Base-by-base conservation (phyloP, 768 basidiomycete species). In the Hygrophoropsis aurantiaca region DNA sequence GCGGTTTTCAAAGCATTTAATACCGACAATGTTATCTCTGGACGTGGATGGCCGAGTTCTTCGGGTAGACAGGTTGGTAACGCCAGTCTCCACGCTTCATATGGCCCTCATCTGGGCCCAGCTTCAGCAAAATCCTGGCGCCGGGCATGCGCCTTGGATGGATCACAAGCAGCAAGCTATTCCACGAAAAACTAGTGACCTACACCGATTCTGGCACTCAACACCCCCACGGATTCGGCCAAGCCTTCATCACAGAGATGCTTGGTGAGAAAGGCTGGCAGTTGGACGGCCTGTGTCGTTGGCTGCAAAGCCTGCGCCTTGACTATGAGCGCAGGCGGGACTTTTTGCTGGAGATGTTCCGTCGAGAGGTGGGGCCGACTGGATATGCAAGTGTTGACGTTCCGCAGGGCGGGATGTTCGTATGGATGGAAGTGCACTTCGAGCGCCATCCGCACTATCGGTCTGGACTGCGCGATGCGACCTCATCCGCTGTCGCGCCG, bases 121-220 rank as follows among this genome's bases (percentile, higher is more conserved):
- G 65, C 39, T 68, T 74, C 56, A 68, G 66, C 60, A 74, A 75
- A 54, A 66, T 72, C 25, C 61, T 74, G 47, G 73, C 70, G 7
- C 75, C 75, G 2, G 74, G 74, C 26, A 72, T 74, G 54, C 70
- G 75, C 23, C 61, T 75, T 36, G 74, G 73, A 19, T 71, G 67
- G 67, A 66, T 70, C 47, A 70, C 71, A 20, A 59, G 60, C 53
- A 66, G 52, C 56, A 36, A 59, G 5, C 44, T 65, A 46, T 72
- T 74, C 62, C 61, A 62, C 39, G 58, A 64, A 25, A 59, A 67
- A 37, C 64, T 72, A 42, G 56, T 66, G 44, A 47, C 56, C 19
- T 54, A 66, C 47, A 72, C 61, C 23, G 70, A 72, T 54, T 63
- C 64, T 30, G 68, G 67, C n/a, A 70, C 67, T 10, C 66, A 67